Base-by-base conservation (phyloP, 805 yeast species). In the Ogataea salicorniae region DNA sequence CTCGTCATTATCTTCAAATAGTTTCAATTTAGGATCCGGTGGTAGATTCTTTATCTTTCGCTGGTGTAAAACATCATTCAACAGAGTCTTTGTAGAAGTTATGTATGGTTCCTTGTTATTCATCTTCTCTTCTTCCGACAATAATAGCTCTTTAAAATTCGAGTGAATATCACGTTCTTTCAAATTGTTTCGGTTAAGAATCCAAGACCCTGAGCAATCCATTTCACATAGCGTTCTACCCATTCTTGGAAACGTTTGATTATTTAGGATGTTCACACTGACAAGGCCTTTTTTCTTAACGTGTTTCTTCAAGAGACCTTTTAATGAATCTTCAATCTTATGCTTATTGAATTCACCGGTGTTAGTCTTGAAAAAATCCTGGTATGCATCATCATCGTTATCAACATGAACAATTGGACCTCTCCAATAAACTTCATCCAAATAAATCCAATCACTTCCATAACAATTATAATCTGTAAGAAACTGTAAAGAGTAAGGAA, bases 381-480 rank as follows among this genome's bases (percentile, higher is more conserved):
- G 61, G 34, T 46, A 58, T 7, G 37, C 36, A 5, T 42, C 50
- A 6, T 51, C 52, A 8, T 31, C 8, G 1, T 42, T 39, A 11
- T 34, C 37, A 4, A 53, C 16, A 6, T 48, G 46, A 22, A 63
- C 64, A 6, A 77, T 55, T 0, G 95, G 94, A 3, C 68, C 59
- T 45, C 96, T 62, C 61, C 85, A 84, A 51, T 67, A 75, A 22
- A 77, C 66, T 4, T 67, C 53, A 2, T 61, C 56, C 1, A 83
- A 47, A 16, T 74, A 67, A 20, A 91, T 50, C 92, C 95, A 87
- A 5, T 83, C 81, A 63, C 97, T 87, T 1, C 96, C 95, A 60
- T 75, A 87, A 31, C 92, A 64, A 59, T 92, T 91, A 65, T 76
- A 89, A 60, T 94, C 99, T 0, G 86, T 73, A 26, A 88, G 63